phyloP scores from a whole-genome alignment of 169 alveolate genomes.

The Eimeria falciformis region DNA sequence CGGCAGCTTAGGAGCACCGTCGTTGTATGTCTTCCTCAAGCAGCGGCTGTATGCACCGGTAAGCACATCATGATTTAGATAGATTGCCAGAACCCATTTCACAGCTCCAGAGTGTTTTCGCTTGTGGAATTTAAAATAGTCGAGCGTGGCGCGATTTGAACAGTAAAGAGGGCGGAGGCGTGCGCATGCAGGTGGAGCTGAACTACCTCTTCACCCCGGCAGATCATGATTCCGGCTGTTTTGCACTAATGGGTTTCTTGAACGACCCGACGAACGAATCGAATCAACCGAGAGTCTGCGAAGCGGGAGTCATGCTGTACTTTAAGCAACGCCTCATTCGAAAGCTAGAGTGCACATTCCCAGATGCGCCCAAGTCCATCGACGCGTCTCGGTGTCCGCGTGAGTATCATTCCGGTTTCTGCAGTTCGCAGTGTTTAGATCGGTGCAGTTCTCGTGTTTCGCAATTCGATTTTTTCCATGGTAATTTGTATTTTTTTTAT shows the following conservation, averaged over 20 bases:
- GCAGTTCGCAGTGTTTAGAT: neutral
- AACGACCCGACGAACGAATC: constrained; percentile 83
- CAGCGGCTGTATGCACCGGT: constrained; percentile 80
- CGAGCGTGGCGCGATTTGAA: too few species aligned
- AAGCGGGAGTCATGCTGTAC: constrained; percentile 92
- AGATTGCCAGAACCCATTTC: too few species aligned
- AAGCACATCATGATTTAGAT: too few species aligned
- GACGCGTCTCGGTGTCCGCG: constrained; percentile 77
- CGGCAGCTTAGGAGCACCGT: constrained; percentile 53
- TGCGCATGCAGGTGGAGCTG: constrained; percentile 86
- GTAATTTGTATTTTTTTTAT: neutral
- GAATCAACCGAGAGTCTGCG: constrained; percentile 85
- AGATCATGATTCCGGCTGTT: constrained; percentile 88
- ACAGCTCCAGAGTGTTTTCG: too few species aligned
- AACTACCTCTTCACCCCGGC: constrained; percentile 89
- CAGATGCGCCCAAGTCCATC: constrained; percentile 85
- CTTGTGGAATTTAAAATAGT: too few species aligned
- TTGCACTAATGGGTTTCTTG: constrained; percentile 89
- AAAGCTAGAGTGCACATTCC: constrained; percentile 91
- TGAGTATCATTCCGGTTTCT: neutral
- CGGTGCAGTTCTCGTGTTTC: neutral
- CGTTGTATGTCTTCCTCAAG: constrained; percentile 70
- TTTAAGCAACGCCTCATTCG: constrained; percentile 89
- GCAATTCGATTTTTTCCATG: too few species aligned
- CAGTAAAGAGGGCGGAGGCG: too few species aligned